Evolutionary conservation across 108 stramenopile species (phyloP), one percentile per base, ranked within the genome.

Genomic region (Phaeodactylum tricornutum): DNA sequence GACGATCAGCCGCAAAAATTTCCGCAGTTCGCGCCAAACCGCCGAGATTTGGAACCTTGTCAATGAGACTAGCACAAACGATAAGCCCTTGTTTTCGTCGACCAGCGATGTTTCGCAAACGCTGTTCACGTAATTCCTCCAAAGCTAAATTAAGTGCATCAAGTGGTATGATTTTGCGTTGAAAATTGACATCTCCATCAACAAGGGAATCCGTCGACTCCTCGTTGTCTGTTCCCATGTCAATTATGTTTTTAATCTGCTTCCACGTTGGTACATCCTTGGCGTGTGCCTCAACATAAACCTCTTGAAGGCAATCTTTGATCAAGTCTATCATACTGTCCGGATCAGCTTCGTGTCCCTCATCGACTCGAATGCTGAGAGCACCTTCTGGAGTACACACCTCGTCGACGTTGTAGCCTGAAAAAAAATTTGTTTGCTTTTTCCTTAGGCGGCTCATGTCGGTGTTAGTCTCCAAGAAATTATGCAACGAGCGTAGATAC

Each of bases 31-130:
- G 55, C 14, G 87, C 83, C 32, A 94, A 55, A 0, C 93, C 93
- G 16, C 69, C 93, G 11, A 94, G 48, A 47, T 94, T 94, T 11
- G 93, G 86, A 23, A 86, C 74, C 58, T 94, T 94, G 58, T 94
- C 93, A n/a, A 94, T 62, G 19, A 94, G 63, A 12, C 72, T 59
- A 12, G 87, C 87, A 47, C 93, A 94, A 44, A 94, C 81, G 41
- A 93, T 79, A 34, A 93, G 69, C 0, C 59, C 35, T 59, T 92
- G 91, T 29, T 82, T 82, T 50, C 52, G 70, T 21, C 69, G 55
- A 8, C 91, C 87, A 19, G 77, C 75, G n/a, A 79, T 82, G 43
- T 86, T 93, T 32, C 62, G 66, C 5, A 73, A 44, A 26, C 57
- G 62, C 29, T 67, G 51, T 39, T 82, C 66, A 19, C 59, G 47